Conservation (phyloP, 495 filamentous ascomycete species). For the Neurospora intermedia region DNA sequence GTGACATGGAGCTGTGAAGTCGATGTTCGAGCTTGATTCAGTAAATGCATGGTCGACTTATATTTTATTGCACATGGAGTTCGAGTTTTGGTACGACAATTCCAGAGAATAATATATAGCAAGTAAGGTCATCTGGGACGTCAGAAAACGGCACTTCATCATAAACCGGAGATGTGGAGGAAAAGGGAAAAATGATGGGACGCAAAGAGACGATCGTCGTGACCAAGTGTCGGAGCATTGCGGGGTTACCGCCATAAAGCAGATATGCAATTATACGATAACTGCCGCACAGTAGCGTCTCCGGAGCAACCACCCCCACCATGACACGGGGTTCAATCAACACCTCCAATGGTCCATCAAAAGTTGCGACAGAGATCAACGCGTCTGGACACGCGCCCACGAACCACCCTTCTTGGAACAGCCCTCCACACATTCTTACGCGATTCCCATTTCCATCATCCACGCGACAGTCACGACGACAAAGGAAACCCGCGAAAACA, state of each 20-base stretch:
- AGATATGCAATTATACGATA: not conserved
- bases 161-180: not conserved
- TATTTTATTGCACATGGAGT: too few relatives aligned
- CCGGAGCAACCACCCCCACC: not conserved
- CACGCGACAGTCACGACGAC: not conserved
- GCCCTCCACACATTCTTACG: not conserved
- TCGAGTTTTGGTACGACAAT: not conserved
- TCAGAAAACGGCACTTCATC: not conserved
- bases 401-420: not conserved
- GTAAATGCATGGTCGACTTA: not conserved
- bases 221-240: not conserved
- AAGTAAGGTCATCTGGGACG: not conserved
- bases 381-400: not conserved
- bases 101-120: not conserved
- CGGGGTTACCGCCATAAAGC: not conserved
- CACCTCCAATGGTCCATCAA: not conserved
- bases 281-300: not conserved
- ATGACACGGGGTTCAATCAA: not conserved
- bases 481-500: not conserved
- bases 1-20: too few relatives aligned
- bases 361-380: not conserved
- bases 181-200: not conserved
- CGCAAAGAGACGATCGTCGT: not conserved
- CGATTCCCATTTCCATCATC: not conserved
- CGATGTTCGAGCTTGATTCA: not conserved